Percentiles rank a stretch among this genome's conserved stretches.
These are phyloP conservation scores for Pluteus cervinus DNA, from an alignment of 768 basidiomycete genomes.

Conservation along the genomic window DNA sequence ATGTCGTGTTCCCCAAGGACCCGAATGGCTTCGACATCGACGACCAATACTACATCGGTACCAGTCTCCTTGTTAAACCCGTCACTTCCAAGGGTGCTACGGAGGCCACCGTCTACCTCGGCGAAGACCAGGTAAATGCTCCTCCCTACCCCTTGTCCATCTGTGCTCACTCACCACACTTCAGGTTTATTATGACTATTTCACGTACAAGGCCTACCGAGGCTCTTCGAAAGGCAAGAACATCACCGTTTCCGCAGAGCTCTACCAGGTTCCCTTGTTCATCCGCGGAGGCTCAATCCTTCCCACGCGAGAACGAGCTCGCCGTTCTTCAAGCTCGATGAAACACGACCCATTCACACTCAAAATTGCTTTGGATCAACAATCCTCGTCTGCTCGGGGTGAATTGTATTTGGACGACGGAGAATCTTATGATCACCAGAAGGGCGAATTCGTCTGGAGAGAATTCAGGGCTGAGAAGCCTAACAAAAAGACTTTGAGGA, in stretches of 20 bases:
- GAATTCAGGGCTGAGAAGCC: slow-evolving; percentile 55
- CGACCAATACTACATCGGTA: slow-evolving; percentile 89
- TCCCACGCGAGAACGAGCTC: slow-evolving; percentile 79
- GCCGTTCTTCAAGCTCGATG: slow-evolving; percentile 84
- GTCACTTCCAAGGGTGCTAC: slow-evolving; percentile 70
- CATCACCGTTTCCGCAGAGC: slow-evolving; percentile 73
- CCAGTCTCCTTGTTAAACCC: slow-evolving; percentile 89
- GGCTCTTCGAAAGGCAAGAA: slow-evolving; percentile 58
- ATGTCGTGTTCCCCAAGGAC: slow-evolving; percentile 89
- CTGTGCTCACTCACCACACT: background rate
- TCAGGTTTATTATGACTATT: slow-evolving; percentile 94
- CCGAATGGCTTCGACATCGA: slow-evolving; percentile 81
- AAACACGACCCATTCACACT: slow-evolving; percentile 91
- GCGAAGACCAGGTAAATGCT: slow-evolving; percentile 67
- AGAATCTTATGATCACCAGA: slow-evolving; percentile 65
- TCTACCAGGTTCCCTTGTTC: slow-evolving; percentile 79
- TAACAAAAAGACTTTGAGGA: slow-evolving; percentile 31
- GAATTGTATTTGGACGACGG: slow-evolving; percentile 97
- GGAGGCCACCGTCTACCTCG: slow-evolving; percentile 72
- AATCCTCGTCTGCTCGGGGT: slow-evolving; percentile 51
- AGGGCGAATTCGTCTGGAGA: slow-evolving; percentile 84
- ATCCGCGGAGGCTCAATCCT: slow-evolving; percentile 90
- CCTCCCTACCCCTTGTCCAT: slow-evolving; percentile 5
- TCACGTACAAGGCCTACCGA: slow-evolving; percentile 61
- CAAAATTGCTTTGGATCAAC: slow-evolving; percentile 67